A percentile compares a stretch with the other conserved stretches of the same genome.
These are phyloP conservation scores for Austroboletus rostrupii DNA, from an alignment of 1,284 basidiomycete genomes.

Conservation along the genomic window DNA sequence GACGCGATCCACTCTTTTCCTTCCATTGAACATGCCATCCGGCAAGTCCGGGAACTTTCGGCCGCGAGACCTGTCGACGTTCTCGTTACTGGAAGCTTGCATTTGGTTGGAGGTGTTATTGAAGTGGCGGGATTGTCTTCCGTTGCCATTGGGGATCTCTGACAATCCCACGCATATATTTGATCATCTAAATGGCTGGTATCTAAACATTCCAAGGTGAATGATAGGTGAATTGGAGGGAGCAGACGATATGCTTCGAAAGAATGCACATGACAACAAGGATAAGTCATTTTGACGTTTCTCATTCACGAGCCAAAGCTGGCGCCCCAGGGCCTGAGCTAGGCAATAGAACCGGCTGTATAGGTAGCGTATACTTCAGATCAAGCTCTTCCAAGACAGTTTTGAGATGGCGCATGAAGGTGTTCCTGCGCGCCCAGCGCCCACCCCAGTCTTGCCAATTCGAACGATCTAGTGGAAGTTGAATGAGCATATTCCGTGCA, in stretches of 20 bases:
- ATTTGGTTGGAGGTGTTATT: constrained; percentile 92
- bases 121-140: constrained; percentile 80
- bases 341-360: constrained; percentile 66
- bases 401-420: constrained; percentile 72
- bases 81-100: constrained; percentile 89
- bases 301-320: background rate
- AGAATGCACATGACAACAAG: background rate
- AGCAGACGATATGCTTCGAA: background rate
- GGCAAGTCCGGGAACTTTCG: constrained; percentile 47
- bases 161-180: background rate
- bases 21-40: constrained; percentile 86
- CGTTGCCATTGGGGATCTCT: constrained; percentile 44
- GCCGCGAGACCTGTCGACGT: constrained; percentile 47
- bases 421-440: constrained; percentile 66
- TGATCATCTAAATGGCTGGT: constrained; percentile 4
- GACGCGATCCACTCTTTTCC: constrained; percentile 74
- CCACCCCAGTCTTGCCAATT: constrained; percentile 90
- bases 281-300: background rate
- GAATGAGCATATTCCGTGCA: constrained; percentile 12
- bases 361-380: constrained; percentile 63
- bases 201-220: constrained; percentile 6
- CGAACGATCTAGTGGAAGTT: constrained; percentile 49
- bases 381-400: constrained; percentile 67
- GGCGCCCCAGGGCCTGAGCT: constrained; percentile 7
- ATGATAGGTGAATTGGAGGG: background rate